Percentiles rank a stretch among this genome's conserved stretches.
These are phyloP conservation scores for Astrocystis sublimbata DNA, from an alignment of 495 filamentous ascomycete species.

Conservation along the genomic window DNA sequence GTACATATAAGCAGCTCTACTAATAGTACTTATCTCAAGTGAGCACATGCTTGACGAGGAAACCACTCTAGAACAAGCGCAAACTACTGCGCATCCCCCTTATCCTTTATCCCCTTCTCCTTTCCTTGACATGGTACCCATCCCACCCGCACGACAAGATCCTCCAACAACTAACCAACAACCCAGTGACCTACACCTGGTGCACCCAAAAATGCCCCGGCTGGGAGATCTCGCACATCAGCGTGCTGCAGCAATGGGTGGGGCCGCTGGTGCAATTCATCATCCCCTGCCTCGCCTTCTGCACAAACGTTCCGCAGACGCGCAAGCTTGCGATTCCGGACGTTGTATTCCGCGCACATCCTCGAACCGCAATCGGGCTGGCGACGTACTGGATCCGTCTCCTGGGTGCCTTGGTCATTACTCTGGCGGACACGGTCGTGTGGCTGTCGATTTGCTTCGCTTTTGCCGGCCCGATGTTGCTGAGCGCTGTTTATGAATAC, in stretches of 20 bases:
- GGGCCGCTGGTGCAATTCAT: conserved; percentile 37
- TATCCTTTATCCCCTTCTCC: background rate
- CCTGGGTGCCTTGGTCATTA: conserved; percentile 29
- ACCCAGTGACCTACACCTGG: conserved; percentile 28
- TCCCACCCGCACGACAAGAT: rapidly evolving
- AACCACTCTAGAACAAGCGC: too few species aligned
- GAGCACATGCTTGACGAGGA: too few species aligned
- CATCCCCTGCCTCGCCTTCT: conserved; percentile 34
- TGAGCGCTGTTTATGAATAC: conserved; percentile 44
- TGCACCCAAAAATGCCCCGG: conserved; percentile 26
- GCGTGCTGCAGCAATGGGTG: conserved; percentile 30
- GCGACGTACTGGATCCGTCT: conserved; percentile 29
- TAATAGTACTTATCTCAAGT: too few species aligned
- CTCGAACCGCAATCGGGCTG: conserved; percentile 22
- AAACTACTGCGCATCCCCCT: background rate
- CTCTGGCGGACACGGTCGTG: conserved; percentile 36
- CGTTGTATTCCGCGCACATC: conserved; percentile 26
- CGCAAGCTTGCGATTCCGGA: conserved; percentile 34
- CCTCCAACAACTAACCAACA: background rate
- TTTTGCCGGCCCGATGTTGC: conserved; percentile 41
- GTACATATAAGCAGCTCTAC: conserved; percentile 3
- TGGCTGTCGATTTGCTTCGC: conserved; percentile 42
- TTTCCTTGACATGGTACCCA: background rate
- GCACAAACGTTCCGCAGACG: conserved; percentile 33
- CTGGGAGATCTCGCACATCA: conserved; percentile 26